phyloP scores from a whole-genome alignment of 2,329 filamentous ascomycete genomes.

The Aureobasidium uvarum region DNA sequence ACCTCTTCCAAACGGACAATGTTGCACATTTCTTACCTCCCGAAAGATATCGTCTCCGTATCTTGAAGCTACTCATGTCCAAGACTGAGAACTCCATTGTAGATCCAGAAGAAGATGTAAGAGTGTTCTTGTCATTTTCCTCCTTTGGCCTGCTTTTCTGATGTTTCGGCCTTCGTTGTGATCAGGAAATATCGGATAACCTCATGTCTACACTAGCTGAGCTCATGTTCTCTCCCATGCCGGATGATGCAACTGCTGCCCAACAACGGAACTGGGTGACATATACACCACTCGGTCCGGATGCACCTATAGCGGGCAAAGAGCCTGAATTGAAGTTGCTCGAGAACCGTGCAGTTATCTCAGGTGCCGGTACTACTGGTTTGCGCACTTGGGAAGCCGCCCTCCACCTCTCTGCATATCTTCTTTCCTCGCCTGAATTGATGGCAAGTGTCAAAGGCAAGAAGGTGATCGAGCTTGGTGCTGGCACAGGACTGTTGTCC shows the following conservation, averaged over 20 bases:
- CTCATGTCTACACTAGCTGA: conserved; percentile 67
- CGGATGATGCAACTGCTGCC: conserved; percentile 62
- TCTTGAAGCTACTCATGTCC: conserved; percentile 69
- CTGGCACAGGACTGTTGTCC: conserved; percentile 73
- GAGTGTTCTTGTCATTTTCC: conserved; percentile 39
- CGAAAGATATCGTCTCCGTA: conserved; percentile 65
- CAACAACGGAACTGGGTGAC: conserved; percentile 75
- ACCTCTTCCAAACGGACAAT: conserved; percentile 63
- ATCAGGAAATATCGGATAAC: conserved; percentile 77
- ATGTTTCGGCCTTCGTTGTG: conserved; percentile 31
- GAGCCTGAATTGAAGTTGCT: conserved; percentile 57
- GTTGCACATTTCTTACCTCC: conserved; percentile 60
- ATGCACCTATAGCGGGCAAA: conserved; percentile 27
- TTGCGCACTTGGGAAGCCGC: conserved; percentile 80
- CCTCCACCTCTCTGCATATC: conserved; percentile 68
- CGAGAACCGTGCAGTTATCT: conserved; percentile 67
- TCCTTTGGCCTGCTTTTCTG: conserved; percentile 30
- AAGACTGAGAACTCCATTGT: conserved; percentile 71
- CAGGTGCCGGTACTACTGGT: conserved; percentile 70
- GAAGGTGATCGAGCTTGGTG: conserved; percentile 68
- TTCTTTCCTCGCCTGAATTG: conserved; percentile 49
- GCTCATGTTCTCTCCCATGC: conserved; percentile 62
- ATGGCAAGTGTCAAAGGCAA: conserved; percentile 51
- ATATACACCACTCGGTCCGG: conserved; percentile 52
- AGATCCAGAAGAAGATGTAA: conserved; percentile 85